Conservation (phyloP, 352 stramenopile genomes). For the Blastocystis hominis region DNA sequence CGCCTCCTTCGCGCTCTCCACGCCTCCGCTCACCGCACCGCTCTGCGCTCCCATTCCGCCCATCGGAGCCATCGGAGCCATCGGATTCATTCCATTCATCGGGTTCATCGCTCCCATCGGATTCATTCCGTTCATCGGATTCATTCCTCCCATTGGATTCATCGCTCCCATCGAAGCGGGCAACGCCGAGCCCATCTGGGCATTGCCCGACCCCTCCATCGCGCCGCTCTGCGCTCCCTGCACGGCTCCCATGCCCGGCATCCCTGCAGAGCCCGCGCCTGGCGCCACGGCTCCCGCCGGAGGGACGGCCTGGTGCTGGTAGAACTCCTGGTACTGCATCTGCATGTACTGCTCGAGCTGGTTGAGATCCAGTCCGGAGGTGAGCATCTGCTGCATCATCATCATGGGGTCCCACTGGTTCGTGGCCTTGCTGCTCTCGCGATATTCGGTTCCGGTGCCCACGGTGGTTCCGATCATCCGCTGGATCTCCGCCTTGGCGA, state of each 20-base stretch:
- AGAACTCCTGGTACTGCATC: slow-evolving; percentile 33
- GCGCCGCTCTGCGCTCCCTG: no score
- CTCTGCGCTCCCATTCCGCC: not conserved
- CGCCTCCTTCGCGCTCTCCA: not conserved
- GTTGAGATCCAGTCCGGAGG: not conserved
- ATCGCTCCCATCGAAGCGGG: not conserved
- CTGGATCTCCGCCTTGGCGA: slow-evolving; percentile 75
- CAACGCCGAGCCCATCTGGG: not conserved
- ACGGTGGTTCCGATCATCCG: slow-evolving; percentile 65
- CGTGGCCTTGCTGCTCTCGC: not conserved
- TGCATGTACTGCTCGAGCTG: slow-evolving; percentile 53
- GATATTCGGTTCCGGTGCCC: slow-evolving; percentile 3
- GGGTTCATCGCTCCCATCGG: not conserved
- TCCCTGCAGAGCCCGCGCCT: not conserved
- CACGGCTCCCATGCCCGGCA: not conserved
- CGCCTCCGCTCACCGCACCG: no score
- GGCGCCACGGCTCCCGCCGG: not conserved
- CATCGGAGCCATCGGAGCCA: not conserved
- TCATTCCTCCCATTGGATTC: not conserved
- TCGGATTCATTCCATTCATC: not conserved
- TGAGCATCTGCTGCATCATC: slow-evolving; percentile 3
- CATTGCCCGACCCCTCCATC: not conserved
- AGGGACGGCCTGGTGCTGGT: not conserved
- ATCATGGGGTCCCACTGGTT: not conserved
- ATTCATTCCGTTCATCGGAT: no score